A percentile compares a stretch with the other conserved stretches of the same genome.
phyloP scores from a whole-genome alignment of 495 filamentous ascomycete species.

The Melanomma pulvis-pyrius region DNA sequence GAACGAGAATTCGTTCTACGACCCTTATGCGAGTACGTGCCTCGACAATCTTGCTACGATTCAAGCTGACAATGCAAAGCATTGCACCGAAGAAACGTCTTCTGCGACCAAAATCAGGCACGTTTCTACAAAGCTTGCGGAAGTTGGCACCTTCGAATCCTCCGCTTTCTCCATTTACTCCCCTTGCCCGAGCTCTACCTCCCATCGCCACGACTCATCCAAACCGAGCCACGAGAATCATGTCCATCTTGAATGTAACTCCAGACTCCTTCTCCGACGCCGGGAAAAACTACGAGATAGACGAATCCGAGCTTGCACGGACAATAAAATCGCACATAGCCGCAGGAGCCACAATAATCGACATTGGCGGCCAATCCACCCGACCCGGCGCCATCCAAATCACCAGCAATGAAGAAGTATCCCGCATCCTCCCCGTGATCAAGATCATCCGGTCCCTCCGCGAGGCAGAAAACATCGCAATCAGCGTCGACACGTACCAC shows the following conservation, averaged over 20 bases:
- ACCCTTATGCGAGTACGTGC: slow-evolving; percentile 78
- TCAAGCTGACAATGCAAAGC: slow-evolving; percentile 21
- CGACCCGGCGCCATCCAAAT: slow-evolving; percentile 72
- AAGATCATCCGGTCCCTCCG: slow-evolving; percentile 69
- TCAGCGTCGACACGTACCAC: slow-evolving; percentile 92
- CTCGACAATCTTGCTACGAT: slow-evolving; percentile 28
- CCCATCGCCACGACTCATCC: slow-evolving; percentile 66
- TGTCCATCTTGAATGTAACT: slow-evolving; percentile 94
- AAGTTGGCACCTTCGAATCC: slow-evolving; percentile 61
- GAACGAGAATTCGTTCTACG: slow-evolving; percentile 93
- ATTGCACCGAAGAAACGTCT: slow-evolving; percentile 36
- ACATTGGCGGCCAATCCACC: slow-evolving; percentile 91
- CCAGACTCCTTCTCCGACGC: slow-evolving; percentile 98
- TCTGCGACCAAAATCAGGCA: no score
- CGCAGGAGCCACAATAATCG: slow-evolving; percentile 78
- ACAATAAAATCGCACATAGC: slow-evolving; percentile 61
- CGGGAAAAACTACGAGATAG: slow-evolving; percentile 57
- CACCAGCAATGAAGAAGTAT: slow-evolving; percentile 69
- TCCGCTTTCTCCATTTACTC: slow-evolving; percentile 69
- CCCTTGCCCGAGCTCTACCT: slow-evolving; percentile 46
- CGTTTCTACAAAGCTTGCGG: slow-evolving; percentile 57
- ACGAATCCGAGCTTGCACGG: slow-evolving; percentile 47
- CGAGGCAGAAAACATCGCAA: slow-evolving; percentile 62
- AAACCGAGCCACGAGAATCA: slow-evolving; percentile 71
- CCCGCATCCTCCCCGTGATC: slow-evolving; percentile 78